phyloP scores from a whole-genome alignment of 306 rosid species.

The Mucuna pruriens region DNA sequence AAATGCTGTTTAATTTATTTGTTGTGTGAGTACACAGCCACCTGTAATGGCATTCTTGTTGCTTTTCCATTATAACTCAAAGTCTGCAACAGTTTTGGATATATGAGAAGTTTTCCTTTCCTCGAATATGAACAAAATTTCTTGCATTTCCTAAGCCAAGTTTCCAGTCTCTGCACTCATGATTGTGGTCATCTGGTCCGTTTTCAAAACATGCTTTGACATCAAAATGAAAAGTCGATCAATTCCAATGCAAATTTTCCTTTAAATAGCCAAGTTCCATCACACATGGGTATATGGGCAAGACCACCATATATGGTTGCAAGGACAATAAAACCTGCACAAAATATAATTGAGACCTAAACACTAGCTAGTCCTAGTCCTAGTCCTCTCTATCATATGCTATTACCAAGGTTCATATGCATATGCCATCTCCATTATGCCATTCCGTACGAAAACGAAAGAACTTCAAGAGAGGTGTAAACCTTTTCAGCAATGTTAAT shows the following conservation, averaged over 20 bases:
- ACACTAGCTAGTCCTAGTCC: slow-evolving; percentile 25
- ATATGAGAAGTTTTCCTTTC: neutral
- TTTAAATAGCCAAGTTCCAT: neutral
- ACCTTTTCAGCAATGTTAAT: neutral
- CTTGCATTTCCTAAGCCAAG: slow-evolving; percentile 34
- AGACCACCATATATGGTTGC: slow-evolving; percentile 9
- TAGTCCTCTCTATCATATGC: slow-evolving; percentile 29
- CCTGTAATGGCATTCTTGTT: too few relatives aligned
- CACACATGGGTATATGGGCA: slow-evolving; percentile 11
- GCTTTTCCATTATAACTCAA: neutral
- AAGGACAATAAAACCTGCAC: slow-evolving; percentile 33
- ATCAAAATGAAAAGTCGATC: slow-evolving; percentile 25
- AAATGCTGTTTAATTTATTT: neutral
- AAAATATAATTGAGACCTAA: slow-evolving; percentile 32
- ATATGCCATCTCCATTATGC: neutral
- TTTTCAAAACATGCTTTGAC: slow-evolving; percentile 35
- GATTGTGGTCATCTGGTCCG: slow-evolving; percentile 38
- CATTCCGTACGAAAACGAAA: slow-evolving; percentile 9
- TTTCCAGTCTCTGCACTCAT: neutral
- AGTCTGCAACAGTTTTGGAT: slow-evolving; percentile 25
- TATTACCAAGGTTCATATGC: slow-evolving; percentile 16
- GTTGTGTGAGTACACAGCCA: neutral
- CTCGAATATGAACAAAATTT: neutral
- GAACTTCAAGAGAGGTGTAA: neutral
- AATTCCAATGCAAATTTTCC: slow-evolving; percentile 39